Evolutionary conservation across 176 grass and related monocot genomes (phyloP), one percentile per base, ranked within the genome.

Genomic region (Phoenix roebelenii): DNA sequence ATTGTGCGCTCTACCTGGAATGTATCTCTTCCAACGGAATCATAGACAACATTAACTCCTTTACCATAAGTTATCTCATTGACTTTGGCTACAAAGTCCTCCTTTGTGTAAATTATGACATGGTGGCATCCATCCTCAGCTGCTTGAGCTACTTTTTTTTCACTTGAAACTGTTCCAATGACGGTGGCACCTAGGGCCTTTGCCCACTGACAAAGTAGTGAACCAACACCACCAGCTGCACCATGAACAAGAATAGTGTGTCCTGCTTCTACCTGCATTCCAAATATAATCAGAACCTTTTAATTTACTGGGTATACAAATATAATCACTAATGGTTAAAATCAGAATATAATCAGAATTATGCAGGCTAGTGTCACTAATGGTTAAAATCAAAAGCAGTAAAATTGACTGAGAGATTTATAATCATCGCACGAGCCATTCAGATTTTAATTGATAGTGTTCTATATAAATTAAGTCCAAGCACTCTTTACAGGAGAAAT

Each of bases 11-110:
- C 22, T 83, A 96, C 87, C 86, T 85, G 71, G 75, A 80, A 88
- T 51, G 87, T 91, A 25, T 97, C 87, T 78, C 91, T 97, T 20
- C 92, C 92, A 26, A 97, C 85, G 50, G 87, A 88, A 80, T 97
- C 92, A 73, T 97, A 97, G 18, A 97, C 87, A 49, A 80, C 84
- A 50, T 88, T 69, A 15, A 97, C 92, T 50, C 87, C 92, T 72
- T 85, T 88, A 10, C 75, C 87, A 7, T 22, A 63, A 58, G 92
- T 97, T 60, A 97, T 88, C 70, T 91, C 84, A 66, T 78, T 75
- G 61, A 97, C 92, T 78, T 59, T 88, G 55, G 72, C n/a, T 2
- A 72, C 92, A 7, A 97, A 83, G 69, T 97, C 81, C 63, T 91
- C 78, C 78, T 83, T 85, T 23, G 74, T 97, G 66, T 79, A 83